Evolutionary conservation across 805 yeast genomes (phyloP).

Genomic region (Ogataea sp.): DNA sequence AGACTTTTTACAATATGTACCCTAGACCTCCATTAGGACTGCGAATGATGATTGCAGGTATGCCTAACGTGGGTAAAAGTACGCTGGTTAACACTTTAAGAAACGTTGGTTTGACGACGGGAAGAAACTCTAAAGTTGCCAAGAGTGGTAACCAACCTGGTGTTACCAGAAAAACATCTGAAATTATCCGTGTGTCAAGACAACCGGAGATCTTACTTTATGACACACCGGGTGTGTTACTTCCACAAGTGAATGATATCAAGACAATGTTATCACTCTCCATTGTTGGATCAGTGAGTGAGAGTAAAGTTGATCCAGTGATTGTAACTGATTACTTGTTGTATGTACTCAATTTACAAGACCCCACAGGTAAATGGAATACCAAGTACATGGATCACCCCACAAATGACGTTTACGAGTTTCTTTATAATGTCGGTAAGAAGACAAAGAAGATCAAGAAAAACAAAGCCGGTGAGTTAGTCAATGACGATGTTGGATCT

Average conservation of each 20-base stretch:
- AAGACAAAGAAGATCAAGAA: constrained; percentile 21
- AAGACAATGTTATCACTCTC: constrained; percentile 70
- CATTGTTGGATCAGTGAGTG: constrained; percentile 67
- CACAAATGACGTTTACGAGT: constrained; percentile 59
- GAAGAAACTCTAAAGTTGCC: constrained; percentile 56
- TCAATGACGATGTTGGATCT: constrained; percentile 46
- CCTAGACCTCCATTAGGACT: constrained; percentile 84
- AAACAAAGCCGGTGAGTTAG: constrained; percentile 19
- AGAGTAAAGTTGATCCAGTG: constrained; percentile 69
- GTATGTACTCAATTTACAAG: constrained; percentile 61
- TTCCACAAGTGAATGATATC: constrained; percentile 60
- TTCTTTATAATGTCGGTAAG: constrained; percentile 42
- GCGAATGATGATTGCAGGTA: constrained; percentile 71
- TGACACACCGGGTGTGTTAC: constrained; percentile 90
- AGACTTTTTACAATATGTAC: constrained; percentile 33
- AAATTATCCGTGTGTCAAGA: constrained; percentile 53
- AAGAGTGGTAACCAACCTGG: constrained; percentile 86
- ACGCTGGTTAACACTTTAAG: constrained; percentile 74
- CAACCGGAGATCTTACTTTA: constrained; percentile 62
- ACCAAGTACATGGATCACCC: constrained; percentile 45
- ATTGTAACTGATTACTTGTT: constrained; percentile 81
- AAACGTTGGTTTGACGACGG: constrained; percentile 17
- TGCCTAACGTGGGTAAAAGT: constrained; percentile 98
- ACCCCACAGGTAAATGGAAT: constrained; percentile 37
- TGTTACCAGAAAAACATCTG: constrained; percentile 74